Conservation (phyloP, 2,329 filamentous ascomycete genomes). For the Colletotrichum costaricense region DNA sequence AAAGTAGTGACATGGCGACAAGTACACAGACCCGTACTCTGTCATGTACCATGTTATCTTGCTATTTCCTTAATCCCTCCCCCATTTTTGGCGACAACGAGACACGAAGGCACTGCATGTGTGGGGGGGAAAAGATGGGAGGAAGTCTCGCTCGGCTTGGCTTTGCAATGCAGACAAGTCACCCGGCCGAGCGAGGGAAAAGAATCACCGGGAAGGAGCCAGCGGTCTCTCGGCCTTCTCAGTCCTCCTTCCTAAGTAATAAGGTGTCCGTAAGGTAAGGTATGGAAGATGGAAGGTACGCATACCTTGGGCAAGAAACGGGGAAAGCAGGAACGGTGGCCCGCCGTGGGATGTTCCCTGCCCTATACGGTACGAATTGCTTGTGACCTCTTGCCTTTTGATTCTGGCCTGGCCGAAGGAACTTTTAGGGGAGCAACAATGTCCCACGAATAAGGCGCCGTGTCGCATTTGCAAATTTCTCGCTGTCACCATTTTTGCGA, state of each 20-base stretch:
- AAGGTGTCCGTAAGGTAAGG: no score
- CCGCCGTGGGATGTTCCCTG: constrained; percentile 19
- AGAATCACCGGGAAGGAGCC: background rate
- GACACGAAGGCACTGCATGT: constrained; percentile 11
- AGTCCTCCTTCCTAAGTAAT: background rate
- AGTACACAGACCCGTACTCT: background rate
- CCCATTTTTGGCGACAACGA: constrained; percentile 3
- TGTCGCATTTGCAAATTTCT: constrained; percentile 1
- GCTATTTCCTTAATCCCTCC: background rate
- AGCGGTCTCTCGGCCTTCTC: background rate
- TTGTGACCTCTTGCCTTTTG: background rate
- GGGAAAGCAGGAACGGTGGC: constrained; percentile 19
- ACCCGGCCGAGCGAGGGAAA: background rate
- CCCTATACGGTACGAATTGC: background rate
- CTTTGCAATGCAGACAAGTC: constrained; percentile 3
- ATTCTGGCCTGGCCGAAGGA: no score
- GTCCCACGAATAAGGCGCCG: constrained; percentile 17
- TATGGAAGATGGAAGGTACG: no score
- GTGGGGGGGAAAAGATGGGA: constrained; percentile 15
- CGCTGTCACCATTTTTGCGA: background rate
- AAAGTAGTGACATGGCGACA: constrained; percentile 2
- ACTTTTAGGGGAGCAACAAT: background rate
- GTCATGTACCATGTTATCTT: background rate
- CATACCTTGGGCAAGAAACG: background rate
- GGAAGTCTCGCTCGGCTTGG: constrained; percentile 13